These are phyloP conservation scores for Liquidambar formosana DNA, from an alignment of 164 flowering plant species.

Conservation along the genomic window DNA sequence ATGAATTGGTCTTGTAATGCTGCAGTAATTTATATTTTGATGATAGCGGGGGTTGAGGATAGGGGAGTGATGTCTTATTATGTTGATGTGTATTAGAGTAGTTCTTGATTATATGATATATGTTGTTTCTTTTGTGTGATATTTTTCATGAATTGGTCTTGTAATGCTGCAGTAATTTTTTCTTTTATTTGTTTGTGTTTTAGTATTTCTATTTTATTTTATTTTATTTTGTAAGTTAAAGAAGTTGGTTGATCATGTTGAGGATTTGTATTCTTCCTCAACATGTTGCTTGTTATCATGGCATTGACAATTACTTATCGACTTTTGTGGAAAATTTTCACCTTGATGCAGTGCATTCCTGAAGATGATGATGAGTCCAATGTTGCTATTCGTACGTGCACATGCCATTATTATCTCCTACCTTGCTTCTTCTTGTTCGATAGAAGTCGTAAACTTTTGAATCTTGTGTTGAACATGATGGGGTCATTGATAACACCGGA, in stretches of 20 bases:
- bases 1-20: too few species aligned
- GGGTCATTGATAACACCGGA: constrained; percentile 35
- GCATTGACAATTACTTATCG: background rate
- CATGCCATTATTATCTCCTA: constrained; percentile 44
- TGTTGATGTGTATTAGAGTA: too few species aligned
- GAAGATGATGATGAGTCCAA: constrained; percentile 30
- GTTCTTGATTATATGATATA: too few species aligned
- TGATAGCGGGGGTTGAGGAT: too few species aligned
- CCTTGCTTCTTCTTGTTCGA: constrained; percentile 62
- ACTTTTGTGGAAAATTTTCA: background rate
- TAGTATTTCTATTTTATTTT: background rate
- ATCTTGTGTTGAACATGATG: constrained; percentile 46
- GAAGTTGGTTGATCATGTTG: background rate
- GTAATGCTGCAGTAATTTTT: too few species aligned
- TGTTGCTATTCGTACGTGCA: constrained; percentile 7
- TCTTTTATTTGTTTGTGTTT: background rate
- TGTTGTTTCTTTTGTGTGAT: too few species aligned
- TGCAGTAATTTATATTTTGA: too few species aligned
- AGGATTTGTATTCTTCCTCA: background rate
- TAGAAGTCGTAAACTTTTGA: constrained; percentile 45
- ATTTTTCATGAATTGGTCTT: too few species aligned
- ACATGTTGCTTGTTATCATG: background rate
- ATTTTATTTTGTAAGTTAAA: too few species aligned
- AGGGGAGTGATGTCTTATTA: too few species aligned
- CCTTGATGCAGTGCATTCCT: constrained; percentile 45